phyloP scores from a whole-genome alignment of 345 rosid genomes.

The Zanthoxylum bungeanum region DNA sequence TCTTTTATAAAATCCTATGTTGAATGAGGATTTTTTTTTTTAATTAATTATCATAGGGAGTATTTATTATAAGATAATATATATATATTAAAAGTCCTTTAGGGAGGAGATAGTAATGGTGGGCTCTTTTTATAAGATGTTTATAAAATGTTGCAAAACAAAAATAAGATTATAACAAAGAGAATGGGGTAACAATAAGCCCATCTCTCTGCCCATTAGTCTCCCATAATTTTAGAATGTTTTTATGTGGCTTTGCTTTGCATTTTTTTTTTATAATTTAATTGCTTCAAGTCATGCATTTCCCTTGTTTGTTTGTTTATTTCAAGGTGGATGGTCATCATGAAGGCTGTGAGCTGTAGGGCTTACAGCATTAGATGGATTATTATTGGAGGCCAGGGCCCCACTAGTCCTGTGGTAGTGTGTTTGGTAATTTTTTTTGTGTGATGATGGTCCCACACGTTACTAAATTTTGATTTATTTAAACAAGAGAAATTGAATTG shows the following conservation, averaged over 20 bases:
- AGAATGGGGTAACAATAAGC: constrained; percentile 11
- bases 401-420: background rate
- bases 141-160: constrained; percentile 33
- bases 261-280: background rate
- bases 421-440: background rate
- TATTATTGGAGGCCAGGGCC: constrained; percentile 16
- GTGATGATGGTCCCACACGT: background rate
- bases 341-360: constrained; percentile 6
- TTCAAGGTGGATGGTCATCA: background rate
- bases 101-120: constrained; percentile 19
- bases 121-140: constrained; percentile 41
- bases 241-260: background rate
- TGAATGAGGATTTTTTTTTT: constrained; percentile 39
- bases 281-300: background rate
- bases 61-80: constrained; percentile 42
- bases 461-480: background rate
- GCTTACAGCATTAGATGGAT: background rate
- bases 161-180: constrained; percentile 19
- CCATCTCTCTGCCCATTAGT: constrained; percentile 19
- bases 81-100: constrained; percentile 5
- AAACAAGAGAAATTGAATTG: background rate
- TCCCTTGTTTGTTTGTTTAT: background rate
- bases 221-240: constrained; percentile 8
- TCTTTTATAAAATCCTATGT: constrained; percentile 28
- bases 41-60: constrained; percentile 43